Percentiles rank a stretch among this genome's conserved stretches.
Evolutionary conservation across 2,329 filamentous ascomycete genomes (phyloP).

Genomic region (Aspergillus tanneri): DNA sequence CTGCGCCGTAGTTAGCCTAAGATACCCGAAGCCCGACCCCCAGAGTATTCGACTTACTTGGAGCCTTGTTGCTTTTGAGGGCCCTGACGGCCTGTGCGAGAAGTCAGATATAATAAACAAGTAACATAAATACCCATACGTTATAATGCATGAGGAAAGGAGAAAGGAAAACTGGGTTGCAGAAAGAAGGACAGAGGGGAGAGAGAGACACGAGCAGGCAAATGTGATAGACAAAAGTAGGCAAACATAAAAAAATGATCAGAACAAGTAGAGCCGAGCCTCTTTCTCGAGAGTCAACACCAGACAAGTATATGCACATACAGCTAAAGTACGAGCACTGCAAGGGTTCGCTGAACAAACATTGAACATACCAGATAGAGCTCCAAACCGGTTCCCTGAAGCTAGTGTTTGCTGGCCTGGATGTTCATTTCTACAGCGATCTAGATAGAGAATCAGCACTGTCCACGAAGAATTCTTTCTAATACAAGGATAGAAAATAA

Average conservation of each 20-base stretch:
- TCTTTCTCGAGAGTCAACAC: no score
- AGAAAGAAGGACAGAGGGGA: no score
- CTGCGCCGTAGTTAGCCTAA: slow-evolving; percentile 32
- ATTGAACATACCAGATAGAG: slow-evolving; percentile 43
- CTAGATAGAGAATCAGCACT: slow-evolving; percentile 39
- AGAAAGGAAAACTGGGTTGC: neutral
- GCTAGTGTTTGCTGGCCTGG: slow-evolving; percentile 43
- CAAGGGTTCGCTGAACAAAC: no score
- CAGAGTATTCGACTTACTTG: slow-evolving; percentile 27
- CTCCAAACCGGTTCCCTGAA: slow-evolving; percentile 60
- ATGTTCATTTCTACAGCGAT: slow-evolving; percentile 61
- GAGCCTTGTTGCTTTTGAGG: slow-evolving; percentile 15
- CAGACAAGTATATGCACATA: no score
- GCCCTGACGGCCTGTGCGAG: slow-evolving; percentile 21
- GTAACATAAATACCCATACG: neutral
- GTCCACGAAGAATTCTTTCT: no score
- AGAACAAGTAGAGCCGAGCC: no score
- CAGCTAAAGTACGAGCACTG: no score
- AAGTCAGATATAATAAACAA: neutral
- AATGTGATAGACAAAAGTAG: no score
- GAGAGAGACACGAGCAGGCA: no score
- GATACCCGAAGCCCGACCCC: slow-evolving; percentile 5
- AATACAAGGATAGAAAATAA: no score
- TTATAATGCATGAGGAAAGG: neutral
- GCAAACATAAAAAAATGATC: no score